Evolutionary conservation across 2,329 filamentous ascomycete species (phyloP).

Genomic region (Cytospora leucostoma): DNA sequence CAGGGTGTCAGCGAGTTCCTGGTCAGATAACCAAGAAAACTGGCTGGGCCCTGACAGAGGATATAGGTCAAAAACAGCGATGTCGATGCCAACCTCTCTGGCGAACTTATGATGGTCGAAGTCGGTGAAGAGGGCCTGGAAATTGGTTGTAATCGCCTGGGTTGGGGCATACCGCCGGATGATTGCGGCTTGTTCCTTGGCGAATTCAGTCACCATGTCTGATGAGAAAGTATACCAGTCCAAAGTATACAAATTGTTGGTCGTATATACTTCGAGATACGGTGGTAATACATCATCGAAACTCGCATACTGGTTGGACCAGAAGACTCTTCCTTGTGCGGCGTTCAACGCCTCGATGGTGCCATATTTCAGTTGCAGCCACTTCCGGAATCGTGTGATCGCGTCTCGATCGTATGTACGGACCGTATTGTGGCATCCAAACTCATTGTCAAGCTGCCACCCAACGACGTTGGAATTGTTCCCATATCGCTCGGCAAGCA

Average conservation of each 20-base stretch:
- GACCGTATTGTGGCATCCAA: slow-evolving; percentile 31
- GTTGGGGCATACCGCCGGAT: slow-evolving; percentile 28
- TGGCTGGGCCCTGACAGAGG: slow-evolving; percentile 25
- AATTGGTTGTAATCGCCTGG: slow-evolving; percentile 31
- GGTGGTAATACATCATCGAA: slow-evolving; percentile 31
- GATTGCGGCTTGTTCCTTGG: slow-evolving; percentile 31
- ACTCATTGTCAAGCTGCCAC: slow-evolving; percentile 34
- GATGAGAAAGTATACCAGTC: slow-evolving; percentile 33
- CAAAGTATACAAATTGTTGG: slow-evolving; percentile 30
- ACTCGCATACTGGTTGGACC: slow-evolving; percentile 31
- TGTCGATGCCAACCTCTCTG: slow-evolving; percentile 30
- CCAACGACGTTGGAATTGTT: slow-evolving; percentile 27
- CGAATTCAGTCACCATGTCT: slow-evolving; percentile 33
- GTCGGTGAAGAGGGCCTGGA: slow-evolving; percentile 30
- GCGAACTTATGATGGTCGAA: slow-evolving; percentile 32
- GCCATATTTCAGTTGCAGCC: slow-evolving; percentile 31
- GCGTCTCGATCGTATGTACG: slow-evolving; percentile 31
- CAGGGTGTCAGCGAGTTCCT: slow-evolving; percentile 28
- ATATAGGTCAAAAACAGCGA: slow-evolving; percentile 31
- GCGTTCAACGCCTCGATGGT: slow-evolving; percentile 31
- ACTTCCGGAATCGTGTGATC: slow-evolving; percentile 29
- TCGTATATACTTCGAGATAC: slow-evolving; percentile 31
- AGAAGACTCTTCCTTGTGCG: slow-evolving; percentile 32
- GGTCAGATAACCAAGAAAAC: slow-evolving; percentile 28
- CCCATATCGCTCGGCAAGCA: slow-evolving; percentile 31